Base-by-base conservation (phyloP, 139 green algal species). In the Chlamydomonas sp. region DNA sequence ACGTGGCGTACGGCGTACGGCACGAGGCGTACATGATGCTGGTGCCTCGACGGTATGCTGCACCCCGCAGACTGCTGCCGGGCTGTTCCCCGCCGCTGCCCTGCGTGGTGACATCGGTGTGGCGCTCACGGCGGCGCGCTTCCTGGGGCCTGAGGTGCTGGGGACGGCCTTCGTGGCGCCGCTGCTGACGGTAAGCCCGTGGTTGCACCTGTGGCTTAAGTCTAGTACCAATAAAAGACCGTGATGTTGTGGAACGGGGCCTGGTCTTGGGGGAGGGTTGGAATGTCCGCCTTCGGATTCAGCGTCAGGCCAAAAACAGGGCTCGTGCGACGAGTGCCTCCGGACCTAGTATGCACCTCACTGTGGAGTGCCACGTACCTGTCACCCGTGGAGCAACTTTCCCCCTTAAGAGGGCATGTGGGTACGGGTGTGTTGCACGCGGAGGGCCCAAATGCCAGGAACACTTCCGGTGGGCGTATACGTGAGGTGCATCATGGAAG, bases 51-150 rank as follows among this genome's bases (percentile, higher is more conserved):
- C 31, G 31, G 31, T 49, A 49, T 49, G 31, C 31, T 49, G 31
- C 31, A 16, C 60, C 63, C 15, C 63, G 10, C 91, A 94, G 68
- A 74, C 87, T 64, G 94, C 90, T 6, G 94, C 95, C 18, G 93
- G 90, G 1, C 78, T 94, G 15, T 95, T 98, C 79, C 96, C 96
- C n/a, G 92, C 96, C 57, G 94, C 94, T 57, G 94, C 94, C 8
- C 80, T 98, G 2, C 84, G 96, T 7, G 80, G 58, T 17, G 95
- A 97, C 80, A 88, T 81, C 16, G 92, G 91, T 8, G 89, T 94
- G 62, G 63, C 90, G 60, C 86, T 93, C n/a, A 96, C 92, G 5
- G 87, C 87, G 14, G 86, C 87, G n/a, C 91, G 93, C 74, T 94
- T 96, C 89, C 75, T 95, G 68, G 93, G 93, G 2, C 89, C 89